Evolutionary conservation across 2,329 filamentous ascomycete genomes (phyloP), one percentile per base, ranked within the genome.

Genomic region (Ophiostoma tasmaniense): DNA sequence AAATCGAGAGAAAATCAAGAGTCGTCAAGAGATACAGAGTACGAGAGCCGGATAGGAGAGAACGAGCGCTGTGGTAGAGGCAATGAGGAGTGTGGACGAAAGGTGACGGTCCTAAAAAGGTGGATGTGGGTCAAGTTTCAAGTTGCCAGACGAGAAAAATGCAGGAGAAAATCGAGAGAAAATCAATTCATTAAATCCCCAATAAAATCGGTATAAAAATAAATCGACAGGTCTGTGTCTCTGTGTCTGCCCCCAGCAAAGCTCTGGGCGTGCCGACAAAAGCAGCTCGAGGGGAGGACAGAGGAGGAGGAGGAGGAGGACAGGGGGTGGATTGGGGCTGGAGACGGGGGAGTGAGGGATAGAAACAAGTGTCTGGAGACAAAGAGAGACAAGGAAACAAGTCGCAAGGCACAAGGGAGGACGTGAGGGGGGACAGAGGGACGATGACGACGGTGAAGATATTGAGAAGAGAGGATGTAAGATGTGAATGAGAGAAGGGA

Each of bases 101-200:
- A n/a, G 64, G 45, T 65, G 64, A 67, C 25, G 39, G 59, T 42
- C 39, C 22, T 65, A 70, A 69, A 68, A 66, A 69, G 66, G 67
- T 13, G 20, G 67, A 67, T 39, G 69, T 69, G 69, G 69, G 67
- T 67, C 67, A 30, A 62, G 69, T 69, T 70, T 69, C 67, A 70
- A 67, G 69, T 69, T 69, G 64, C 59, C 55, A 50, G 33, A 66
- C 52, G 61, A 61, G 61, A 45, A 59, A 62, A 61, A 52, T 11
- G 30, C 25, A 11, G 62, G 14, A 61, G 50, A 25, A 11, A 37
- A 20, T 62, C 33, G 33, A 33, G 33, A 33, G n/a, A 17, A 35
- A 20, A 33, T 28, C 20, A 4, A 62, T 55, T 8, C 33, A 39
- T 39, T 13, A 39, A 39, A 39, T 39, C 37, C 14, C 2, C 3